Evolutionary conservation across 148 eudicot species (phyloP), one percentile per base, ranked within the genome.

Genomic region (Gaultheria prostrata): DNA sequence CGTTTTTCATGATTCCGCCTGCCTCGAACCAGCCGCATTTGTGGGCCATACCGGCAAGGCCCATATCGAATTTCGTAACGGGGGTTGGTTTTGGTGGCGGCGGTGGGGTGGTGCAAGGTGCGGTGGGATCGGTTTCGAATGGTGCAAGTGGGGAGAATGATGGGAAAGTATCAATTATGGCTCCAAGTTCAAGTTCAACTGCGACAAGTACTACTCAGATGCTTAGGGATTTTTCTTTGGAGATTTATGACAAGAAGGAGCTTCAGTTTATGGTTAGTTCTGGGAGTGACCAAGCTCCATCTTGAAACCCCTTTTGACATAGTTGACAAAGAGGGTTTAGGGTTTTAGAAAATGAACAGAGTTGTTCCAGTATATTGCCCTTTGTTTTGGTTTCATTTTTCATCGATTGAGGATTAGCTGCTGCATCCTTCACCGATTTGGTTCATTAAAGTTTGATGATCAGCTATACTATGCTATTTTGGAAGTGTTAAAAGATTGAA

Each of bases 11-110:
- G 90, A 74, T 89, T 1, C 87, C 87, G 1, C 85, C 88, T 6
- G 43, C 72, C 30, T 10, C 70, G 1, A 80, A 85, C 49, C 95
- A 87, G 67, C 83, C 88, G 0, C 98, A 93, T 3, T 83, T 89
- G 8, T 95, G 98, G 98, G 95, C 97, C 21, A 88, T 93, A 35
- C 96, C 98, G 28, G 89, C 92, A 0, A 84, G 90, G 80, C 94
- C 95, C 13, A 43, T 92, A 0, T 70, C 92, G 43, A 84, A 83
- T 21, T 89, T 78, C 26, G 83, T 87, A 7, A 76, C 87, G 2
- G 83, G 84, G 63, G 30, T 43, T 7, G 73, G 50, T 3, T 43
- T 59, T 53, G 83, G 83, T 0, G 86, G 87, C 0, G 73, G 67
- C 1, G 85, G 82, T 0, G 78, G 63, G 0, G 87, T 77, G 48